Evolutionary conservation across 2,329 filamentous ascomycete species (phyloP).

Genomic region (Pseudocercospora musae): DNA sequence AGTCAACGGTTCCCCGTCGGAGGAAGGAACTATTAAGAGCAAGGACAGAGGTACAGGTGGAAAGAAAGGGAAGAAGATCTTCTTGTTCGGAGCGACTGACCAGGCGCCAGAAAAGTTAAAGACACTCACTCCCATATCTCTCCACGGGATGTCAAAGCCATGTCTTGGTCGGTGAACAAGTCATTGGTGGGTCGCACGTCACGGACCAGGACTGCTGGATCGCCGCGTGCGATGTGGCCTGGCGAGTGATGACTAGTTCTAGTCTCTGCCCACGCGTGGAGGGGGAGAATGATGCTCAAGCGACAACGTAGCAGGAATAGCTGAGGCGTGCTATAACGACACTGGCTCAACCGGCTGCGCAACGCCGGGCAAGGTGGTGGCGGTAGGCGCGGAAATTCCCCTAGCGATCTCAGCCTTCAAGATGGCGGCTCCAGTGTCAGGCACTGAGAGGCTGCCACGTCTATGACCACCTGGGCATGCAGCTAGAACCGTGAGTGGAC

Average conservation of each 20-base stretch:
- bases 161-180: conserved; percentile 18
- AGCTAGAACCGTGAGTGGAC: conserved; percentile 20
- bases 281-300: conserved; percentile 5
- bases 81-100: conserved; percentile 3
- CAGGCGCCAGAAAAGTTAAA: conserved; percentile 12
- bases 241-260: not conserved
- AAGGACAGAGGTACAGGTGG: conserved; percentile 11
- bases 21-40: conserved; percentile 12
- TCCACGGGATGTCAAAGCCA: conserved; percentile 7
- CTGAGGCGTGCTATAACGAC: conserved; percentile 24
- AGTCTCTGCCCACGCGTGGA: conserved; percentile 10
- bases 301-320: conserved; percentile 12
- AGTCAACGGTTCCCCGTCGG: conserved; percentile 9
- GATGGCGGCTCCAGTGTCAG: conserved; percentile 17
- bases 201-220: conserved; percentile 10
- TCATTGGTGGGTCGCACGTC: conserved; percentile 22
- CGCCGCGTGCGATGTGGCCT: not conserved
- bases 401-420: conserved; percentile 18
- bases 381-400: conserved; percentile 12
- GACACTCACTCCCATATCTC: conserved; percentile 5
- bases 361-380: conserved; percentile 14
- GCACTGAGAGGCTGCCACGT: conserved; percentile 33
- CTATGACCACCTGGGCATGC: conserved; percentile 15
- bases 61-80: conserved; percentile 12
- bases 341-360: conserved; percentile 18